Percentiles rank a stretch among this genome's conserved stretches.
Conservation (phyloP, 2,329 filamentous ascomycete species). For the Diaporthe batatas region DNA sequence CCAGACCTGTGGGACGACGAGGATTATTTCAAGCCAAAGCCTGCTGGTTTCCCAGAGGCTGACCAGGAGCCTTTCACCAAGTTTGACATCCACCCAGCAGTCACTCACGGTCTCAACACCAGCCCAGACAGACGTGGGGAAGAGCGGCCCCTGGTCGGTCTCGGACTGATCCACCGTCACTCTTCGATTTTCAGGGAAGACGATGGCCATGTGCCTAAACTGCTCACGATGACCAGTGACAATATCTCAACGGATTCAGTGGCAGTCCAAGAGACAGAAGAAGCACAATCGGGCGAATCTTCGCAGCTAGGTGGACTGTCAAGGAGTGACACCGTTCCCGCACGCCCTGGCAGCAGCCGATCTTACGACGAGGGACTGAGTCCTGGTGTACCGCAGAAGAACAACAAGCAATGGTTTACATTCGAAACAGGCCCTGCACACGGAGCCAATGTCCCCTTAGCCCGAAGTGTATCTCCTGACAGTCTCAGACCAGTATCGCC, state of each 20-base stretch:
- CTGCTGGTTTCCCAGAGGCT: constrained; percentile 31
- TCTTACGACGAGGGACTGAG: background rate
- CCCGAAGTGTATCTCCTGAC: constrained; percentile 4
- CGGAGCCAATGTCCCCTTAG: constrained; percentile 29
- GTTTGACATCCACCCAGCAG: constrained; percentile 46
- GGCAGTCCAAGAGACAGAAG: constrained; percentile 39
- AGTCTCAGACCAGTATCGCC: constrained; percentile 14
- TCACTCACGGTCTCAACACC: constrained; percentile 41
- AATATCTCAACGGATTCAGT: constrained; percentile 44
- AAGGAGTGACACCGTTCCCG: background rate
- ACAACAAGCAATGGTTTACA: constrained; percentile 12
- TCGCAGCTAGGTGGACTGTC: constrained; percentile 20
- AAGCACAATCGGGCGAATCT: background rate
- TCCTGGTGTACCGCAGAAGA: background rate
- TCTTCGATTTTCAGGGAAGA: constrained; percentile 48
- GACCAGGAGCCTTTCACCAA: constrained; percentile 36
- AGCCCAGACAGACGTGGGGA: constrained; percentile 40
- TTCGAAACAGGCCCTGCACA: constrained; percentile 1
- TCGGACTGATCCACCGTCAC: constrained; percentile 48
- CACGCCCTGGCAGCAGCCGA: background rate
- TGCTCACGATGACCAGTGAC: constrained; percentile 47
- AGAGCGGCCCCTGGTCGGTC: constrained; percentile 45
- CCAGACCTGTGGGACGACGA: constrained; percentile 47
- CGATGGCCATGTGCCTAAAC: constrained; percentile 50
- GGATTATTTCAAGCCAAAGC: constrained; percentile 47